Base-by-base conservation (phyloP, 2,329 filamentous ascomycete genomes). In the Dryadomyces quercivorus region DNA sequence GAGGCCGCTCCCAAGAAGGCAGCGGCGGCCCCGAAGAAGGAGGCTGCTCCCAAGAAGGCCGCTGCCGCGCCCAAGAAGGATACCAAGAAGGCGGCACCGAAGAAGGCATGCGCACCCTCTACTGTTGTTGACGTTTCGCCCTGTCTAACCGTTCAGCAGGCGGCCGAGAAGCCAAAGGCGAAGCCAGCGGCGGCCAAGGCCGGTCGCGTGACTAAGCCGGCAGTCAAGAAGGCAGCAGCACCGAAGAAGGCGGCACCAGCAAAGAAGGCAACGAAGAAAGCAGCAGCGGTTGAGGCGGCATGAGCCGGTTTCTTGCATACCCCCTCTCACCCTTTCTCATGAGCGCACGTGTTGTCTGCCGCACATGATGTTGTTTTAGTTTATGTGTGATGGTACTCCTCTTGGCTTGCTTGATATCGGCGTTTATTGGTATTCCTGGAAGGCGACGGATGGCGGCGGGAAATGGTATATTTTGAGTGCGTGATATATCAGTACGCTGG, bases 131-230 rank as follows among this genome's bases (percentile, higher is more conserved):
- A 13, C 13, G 21, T 22, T 20, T 6, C 20, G 5, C 13, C 1
- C 20, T 15, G 45, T 31, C 52, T 55, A 55, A 57, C 51, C 15
- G 81, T 16, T 80, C 81, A 56, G 82, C 31, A 50, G 49, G 49
- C 49, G 36, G 49, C 36, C 42, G 83, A 88, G 61, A 83, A 85
- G 71, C 76, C 82, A 59, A 82, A 83, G 64, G 76, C 85, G 50
- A 72, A 90, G 52, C 26, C 26, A 8, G 80, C 78, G 68, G 91
- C 88, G 81, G 91, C 88, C 69, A 93, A 93, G 81, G 84, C 87
- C 53, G 88, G 89, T 50, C 85, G 89, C 62, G 85, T 94, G 63
- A 81, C 85, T 63, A 94, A 93, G 81, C 74, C 77, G 22, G 72
- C 75, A 42, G 71, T 69, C 57, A 78, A 77, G 68, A 72, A 70